Conservation (phyloP, 371 early-diverging fungal genomes). For the Haplosporangium sp. region DNA sequence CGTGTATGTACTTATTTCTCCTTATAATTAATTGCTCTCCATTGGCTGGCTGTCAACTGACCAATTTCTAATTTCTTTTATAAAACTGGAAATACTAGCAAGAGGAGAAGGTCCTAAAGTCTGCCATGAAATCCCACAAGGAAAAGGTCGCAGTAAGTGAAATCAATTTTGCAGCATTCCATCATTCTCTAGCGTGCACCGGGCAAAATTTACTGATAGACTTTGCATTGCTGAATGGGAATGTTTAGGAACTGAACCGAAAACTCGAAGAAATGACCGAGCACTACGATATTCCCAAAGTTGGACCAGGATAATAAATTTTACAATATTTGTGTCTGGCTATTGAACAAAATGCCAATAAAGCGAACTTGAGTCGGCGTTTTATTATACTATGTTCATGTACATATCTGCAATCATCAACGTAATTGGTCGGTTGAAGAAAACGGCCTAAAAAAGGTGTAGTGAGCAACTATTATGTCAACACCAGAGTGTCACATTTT, state of each 20-base stretch:
- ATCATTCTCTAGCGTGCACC: neutral
- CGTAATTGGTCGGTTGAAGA: neutral
- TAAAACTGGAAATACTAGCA: conserved; percentile 54
- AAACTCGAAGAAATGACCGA: conserved; percentile 75
- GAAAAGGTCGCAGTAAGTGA: conserved; percentile 65
- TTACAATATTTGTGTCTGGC: neutral
- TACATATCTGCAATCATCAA: neutral
- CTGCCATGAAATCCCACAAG: conserved; percentile 72
- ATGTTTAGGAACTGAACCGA: conserved; percentile 66
- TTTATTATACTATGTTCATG: neutral
- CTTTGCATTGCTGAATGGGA: neutral
- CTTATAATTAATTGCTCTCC: neutral
- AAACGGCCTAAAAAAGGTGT: neutral
- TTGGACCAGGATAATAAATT: conserved; percentile 64
- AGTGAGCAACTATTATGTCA: neutral
- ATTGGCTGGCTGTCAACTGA: too few relatives aligned
- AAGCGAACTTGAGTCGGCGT: neutral
- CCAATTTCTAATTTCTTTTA: too few relatives aligned
- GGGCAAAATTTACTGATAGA: neutral
- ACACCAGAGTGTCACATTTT: neutral
- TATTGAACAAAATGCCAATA: neutral
- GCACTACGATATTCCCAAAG: conserved; percentile 81
- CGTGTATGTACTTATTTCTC: conserved; percentile 57
- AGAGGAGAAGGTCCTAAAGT: conserved; percentile 70
- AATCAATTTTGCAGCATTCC: neutral